These are phyloP conservation scores for Croton laevigatus DNA, from an alignment of 441 rosid genomes.

Conservation along the genomic window DNA sequence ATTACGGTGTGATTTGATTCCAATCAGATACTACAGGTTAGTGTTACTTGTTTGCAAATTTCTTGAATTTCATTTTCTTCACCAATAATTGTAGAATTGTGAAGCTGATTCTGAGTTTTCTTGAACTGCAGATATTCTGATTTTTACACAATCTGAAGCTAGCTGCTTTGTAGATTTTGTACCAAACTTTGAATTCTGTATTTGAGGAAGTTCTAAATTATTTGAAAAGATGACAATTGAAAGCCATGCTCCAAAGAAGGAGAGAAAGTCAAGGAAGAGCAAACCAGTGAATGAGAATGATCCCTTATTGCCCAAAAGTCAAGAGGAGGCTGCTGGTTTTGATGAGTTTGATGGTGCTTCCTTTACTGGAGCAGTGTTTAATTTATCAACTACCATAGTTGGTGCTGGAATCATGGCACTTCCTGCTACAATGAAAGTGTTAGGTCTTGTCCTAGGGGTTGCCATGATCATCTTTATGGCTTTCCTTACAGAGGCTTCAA, in stretches of 20 bases:
- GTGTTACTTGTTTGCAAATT: not conserved
- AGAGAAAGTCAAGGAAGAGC: slow-evolving; percentile 41
- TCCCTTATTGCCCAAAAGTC: slow-evolving; percentile 63
- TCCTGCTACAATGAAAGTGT: slow-evolving; percentile 92
- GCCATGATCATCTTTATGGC: slow-evolving; percentile 86
- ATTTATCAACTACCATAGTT: slow-evolving; percentile 81
- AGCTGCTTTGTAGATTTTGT: slow-evolving; percentile 13
- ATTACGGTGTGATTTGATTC: not conserved
- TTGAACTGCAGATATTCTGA: slow-evolving; percentile 10
- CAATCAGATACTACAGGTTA: slow-evolving; percentile 16
- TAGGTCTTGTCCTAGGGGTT: slow-evolving; percentile 81
- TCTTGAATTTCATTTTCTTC: slow-evolving; percentile 5
- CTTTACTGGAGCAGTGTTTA: slow-evolving; percentile 90
- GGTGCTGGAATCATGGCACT: slow-evolving; percentile 99
- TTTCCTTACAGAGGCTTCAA: slow-evolving; percentile 82
- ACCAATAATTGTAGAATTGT: slow-evolving; percentile 9
- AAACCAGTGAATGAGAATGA: slow-evolving; percentile 53
- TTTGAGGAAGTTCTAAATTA: slow-evolving; percentile 14
- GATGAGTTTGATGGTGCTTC: slow-evolving; percentile 96
- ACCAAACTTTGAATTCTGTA: slow-evolving; percentile 12
- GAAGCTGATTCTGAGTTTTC: slow-evolving; percentile 9
- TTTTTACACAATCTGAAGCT: slow-evolving; percentile 4
- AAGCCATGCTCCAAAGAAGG: slow-evolving; percentile 46
- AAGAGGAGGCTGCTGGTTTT: slow-evolving; percentile 48
- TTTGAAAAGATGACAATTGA: slow-evolving; percentile 65